phyloP scores from a whole-genome alignment of 495 filamentous ascomycete species.

The Podospora sp. region DNA sequence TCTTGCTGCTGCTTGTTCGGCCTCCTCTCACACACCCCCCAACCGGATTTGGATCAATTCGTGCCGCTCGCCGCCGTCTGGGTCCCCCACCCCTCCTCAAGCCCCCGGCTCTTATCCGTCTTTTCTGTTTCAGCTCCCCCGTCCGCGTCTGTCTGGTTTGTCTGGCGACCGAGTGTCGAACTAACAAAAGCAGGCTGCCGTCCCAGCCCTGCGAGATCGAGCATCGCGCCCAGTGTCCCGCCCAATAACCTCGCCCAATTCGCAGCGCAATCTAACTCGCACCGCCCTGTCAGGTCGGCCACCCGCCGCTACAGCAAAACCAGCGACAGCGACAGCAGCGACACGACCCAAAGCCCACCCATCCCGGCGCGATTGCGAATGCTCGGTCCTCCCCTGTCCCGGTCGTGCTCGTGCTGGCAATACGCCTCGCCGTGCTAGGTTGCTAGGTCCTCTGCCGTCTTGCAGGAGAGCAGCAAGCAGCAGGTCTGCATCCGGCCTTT shows the following conservation, averaged over 20 bases:
- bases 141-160: slow-evolving; percentile 3
- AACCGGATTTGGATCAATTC: slow-evolving; percentile 11
- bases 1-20: slow-evolving; percentile 8
- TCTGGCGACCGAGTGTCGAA: slow-evolving; percentile 6
- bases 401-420: slow-evolving; percentile 12
- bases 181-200: slow-evolving; percentile 26
- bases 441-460: slow-evolving; percentile 24
- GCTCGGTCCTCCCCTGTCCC: slow-evolving; percentile 19
- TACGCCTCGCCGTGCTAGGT: slow-evolving; percentile 18
- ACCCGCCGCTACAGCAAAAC: slow-evolving; percentile 11
- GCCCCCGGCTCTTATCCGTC: slow-evolving; percentile 12
- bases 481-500: slow-evolving; percentile 23
- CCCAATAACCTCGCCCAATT: slow-evolving; percentile 19
- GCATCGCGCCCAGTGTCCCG: slow-evolving; percentile 2
- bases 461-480: slow-evolving; percentile 23
- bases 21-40: slow-evolving; percentile 21
- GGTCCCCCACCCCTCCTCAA: slow-evolving; percentile 2
- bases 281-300: slow-evolving; percentile 11
- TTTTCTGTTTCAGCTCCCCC: slow-evolving; percentile 25
- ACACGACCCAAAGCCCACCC: background rate
- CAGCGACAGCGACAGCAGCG: background rate
- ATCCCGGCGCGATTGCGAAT: slow-evolving; percentile 6
- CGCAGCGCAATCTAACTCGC: slow-evolving; percentile 15
- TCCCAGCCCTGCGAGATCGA: slow-evolving; percentile 25
- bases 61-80: slow-evolving; percentile 1